Conservation (phyloP, 805 yeast genomes). For the Spathaspora sp. region DNA sequence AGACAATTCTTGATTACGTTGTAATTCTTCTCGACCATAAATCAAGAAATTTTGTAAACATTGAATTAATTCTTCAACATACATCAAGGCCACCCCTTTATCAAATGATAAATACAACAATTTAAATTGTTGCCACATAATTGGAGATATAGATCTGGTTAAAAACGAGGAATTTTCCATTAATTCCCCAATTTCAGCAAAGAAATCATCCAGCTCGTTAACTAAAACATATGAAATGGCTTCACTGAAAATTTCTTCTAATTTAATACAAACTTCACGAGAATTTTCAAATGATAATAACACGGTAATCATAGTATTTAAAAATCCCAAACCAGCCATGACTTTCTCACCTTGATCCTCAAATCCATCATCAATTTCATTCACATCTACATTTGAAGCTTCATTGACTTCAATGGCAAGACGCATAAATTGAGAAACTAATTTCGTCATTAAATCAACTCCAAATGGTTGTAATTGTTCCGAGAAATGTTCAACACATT, state of each 20-base stretch:
- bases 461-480: slow-evolving; percentile 89
- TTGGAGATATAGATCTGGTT: slow-evolving; percentile 45
- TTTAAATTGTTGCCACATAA: slow-evolving; percentile 72
- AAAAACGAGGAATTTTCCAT: slow-evolving; percentile 46
- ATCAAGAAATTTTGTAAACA: slow-evolving; percentile 71
- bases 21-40: slow-evolving; percentile 39
- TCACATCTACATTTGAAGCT: slow-evolving; percentile 31
- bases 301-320: slow-evolving; percentile 80
- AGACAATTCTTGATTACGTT: slow-evolving; percentile 14
- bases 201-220: slow-evolving; percentile 66
- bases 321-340: slow-evolving; percentile 76
- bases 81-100: slow-evolving; percentile 50
- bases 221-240: slow-evolving; percentile 64
- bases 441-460: slow-evolving; percentile 44
- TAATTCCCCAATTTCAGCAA: slow-evolving; percentile 73
- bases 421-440: slow-evolving; percentile 64
- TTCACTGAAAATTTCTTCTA: slow-evolving; percentile 69
- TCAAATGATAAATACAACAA: slow-evolving; percentile 31
- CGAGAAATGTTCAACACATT: slow-evolving; percentile 84
- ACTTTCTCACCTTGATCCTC: slow-evolving; percentile 59
- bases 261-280: slow-evolving; percentile 53
- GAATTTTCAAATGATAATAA: slow-evolving; percentile 81
- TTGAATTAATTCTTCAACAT: slow-evolving; percentile 72
- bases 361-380: slow-evolving; percentile 23
- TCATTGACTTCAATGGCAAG: slow-evolving; percentile 48